Base-by-base conservation (phyloP, 768 basidiomycete genomes). In the Candolleomyces efflorescens region DNA sequence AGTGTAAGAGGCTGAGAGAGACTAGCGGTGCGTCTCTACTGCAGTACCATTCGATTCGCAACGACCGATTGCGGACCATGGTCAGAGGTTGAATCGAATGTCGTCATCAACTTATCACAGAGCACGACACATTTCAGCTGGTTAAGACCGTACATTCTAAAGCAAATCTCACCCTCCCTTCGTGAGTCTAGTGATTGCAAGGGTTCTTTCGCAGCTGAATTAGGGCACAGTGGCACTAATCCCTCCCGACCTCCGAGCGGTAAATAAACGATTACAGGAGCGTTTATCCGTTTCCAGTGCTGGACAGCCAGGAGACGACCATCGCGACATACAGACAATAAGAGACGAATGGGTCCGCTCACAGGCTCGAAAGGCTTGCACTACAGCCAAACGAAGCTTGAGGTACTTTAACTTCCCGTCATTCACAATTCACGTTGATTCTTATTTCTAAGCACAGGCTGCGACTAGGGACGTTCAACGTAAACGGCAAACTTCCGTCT, bases 381-480 rank as follows among this genome's bases (percentile, higher is more conserved):
- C 65, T 5, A 70, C 64, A 48, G 75, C 72, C n/a, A 66, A 64
- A 47, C 61, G 68, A 39, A 60, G 59, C 46, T 60, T 81, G n/a
- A 72, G 63, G 71, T 74, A 53, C 52, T 65, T 52, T 15, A 5
- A 55, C 50, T 7, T n/a, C 36, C 56, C 22, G 38, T 49, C 9
- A 20, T 32, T 46, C 13, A n/a, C 22, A 39, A 22, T 20, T 46
- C 12, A 43, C 20, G 37, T 26, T 24, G 20, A 36, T 46, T 24
- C 26, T 54, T 46, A 26, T 27, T 56, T 5, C 54, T n/a, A 12
- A 54, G 39, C 7, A 4, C 60, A 89, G 88, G 32, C 65, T 92
- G 50, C 85, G 89, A 5, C 59, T 88, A 17, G 90, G 91, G 20
- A 90, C 89, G 0, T 94, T 93, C 75, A 94, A 94, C 63, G 90